A percentile compares a stretch with the other conserved stretches of the same genome.
phyloP scores from a whole-genome alignment of 805 yeast species.

The Pichia sporocuriosa region DNA sequence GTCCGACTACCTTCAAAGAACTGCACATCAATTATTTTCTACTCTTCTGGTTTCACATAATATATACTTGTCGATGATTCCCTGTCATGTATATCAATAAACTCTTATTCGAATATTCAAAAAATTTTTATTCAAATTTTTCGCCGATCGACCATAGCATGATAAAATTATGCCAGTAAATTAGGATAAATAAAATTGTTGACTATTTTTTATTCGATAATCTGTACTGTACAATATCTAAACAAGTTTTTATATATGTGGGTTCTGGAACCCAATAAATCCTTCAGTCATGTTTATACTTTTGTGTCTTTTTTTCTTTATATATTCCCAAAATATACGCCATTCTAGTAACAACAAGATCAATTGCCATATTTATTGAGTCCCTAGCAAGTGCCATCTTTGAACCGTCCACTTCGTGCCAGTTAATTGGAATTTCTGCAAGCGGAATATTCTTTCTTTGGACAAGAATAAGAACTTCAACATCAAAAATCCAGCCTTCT shows the following conservation, averaged over 20 bases:
- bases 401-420: slow-evolving; percentile 97
- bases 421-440: slow-evolving; percentile 76
- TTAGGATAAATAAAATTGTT: too few species aligned
- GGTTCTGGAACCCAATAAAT: too few species aligned
- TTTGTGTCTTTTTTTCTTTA: slow-evolving; percentile 14
- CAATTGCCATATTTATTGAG: slow-evolving; percentile 88
- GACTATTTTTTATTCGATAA: too few species aligned
- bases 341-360: slow-evolving; percentile 80
- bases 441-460: slow-evolving; percentile 60
- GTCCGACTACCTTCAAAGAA: too few species aligned
- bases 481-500: slow-evolving; percentile 98
- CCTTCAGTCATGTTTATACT: neutral
- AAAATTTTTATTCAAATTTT: too few species aligned
- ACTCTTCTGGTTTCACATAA: too few species aligned
- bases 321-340: slow-evolving; percentile 86
- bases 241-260: neutral
- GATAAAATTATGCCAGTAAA: too few species aligned
- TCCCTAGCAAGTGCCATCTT: slow-evolving; percentile 90
- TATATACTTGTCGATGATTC: too few species aligned
- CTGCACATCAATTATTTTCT: too few species aligned
- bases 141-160: too few species aligned
- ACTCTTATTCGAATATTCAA: too few species aligned
- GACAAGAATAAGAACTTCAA: slow-evolving; percentile 80
- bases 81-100: too few species aligned
- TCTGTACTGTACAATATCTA: neutral